These are phyloP conservation scores for Pyricularia grisea DNA, from an alignment of 2,329 filamentous ascomycete genomes.

Conservation along the genomic window DNA sequence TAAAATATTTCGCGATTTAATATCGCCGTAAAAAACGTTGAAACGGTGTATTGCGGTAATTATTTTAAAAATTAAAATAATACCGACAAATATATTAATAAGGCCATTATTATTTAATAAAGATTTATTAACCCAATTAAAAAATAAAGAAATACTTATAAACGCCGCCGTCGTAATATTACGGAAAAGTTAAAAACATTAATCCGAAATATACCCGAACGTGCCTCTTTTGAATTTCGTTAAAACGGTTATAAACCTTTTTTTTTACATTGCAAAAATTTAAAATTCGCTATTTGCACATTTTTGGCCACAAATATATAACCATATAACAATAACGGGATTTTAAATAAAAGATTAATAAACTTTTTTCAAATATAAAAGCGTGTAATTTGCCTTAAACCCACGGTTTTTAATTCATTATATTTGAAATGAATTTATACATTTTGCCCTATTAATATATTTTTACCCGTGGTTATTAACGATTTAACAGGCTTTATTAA, in stretches of 20 bases:
- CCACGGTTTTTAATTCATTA: conserved; percentile 10
- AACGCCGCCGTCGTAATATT: conserved; percentile 8
- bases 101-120: conserved; percentile 12
- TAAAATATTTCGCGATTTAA: conserved; percentile 21
- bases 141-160: conserved; percentile 6
- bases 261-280: conserved; percentile 11
- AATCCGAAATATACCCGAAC: conserved; percentile 9
- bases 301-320: conserved; percentile 32
- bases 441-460: conserved; percentile 17
- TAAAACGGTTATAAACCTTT: conserved; percentile 6
- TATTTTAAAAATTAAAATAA: neutral
- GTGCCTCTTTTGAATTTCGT: conserved; percentile 7
- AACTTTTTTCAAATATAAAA: conserved; percentile 19
- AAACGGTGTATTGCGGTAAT: conserved; percentile 6
- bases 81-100: too few species aligned
- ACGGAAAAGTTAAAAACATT: conserved; percentile 5
- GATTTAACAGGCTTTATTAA: neutral
- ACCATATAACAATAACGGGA: conserved; percentile 21
- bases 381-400: conserved; percentile 17
- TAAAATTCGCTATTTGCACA: conserved; percentile 16
- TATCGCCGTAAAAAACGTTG: conserved; percentile 10
- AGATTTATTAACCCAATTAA: conserved; percentile 20
- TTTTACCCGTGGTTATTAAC: conserved; percentile 12
- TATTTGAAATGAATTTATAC: conserved; percentile 15
- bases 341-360: conserved; percentile 25